A percentile compares a stretch with the other conserved stretches of the same genome.
Evolutionary conservation across 805 yeast species (phyloP).

Genomic region (Monosporozyma unispora): DNA sequence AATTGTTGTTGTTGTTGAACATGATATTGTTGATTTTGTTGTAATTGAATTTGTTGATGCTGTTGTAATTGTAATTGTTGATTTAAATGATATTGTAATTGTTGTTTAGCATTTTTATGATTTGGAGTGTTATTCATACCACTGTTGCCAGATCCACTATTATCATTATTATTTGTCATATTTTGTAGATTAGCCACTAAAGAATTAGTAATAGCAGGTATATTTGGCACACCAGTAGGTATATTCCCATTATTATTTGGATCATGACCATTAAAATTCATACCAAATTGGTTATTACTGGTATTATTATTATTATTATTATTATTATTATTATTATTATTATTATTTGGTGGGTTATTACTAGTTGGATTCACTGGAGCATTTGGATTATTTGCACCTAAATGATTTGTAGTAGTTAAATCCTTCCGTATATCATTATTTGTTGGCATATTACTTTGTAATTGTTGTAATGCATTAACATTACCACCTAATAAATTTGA

Average conservation of each 20-base stretch:
- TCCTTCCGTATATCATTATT: background rate
- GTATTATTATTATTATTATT: too few species aligned
- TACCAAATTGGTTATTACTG: background rate
- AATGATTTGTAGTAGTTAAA: background rate
- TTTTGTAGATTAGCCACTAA: background rate
- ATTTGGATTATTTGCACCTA: background rate
- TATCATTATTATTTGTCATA: background rate
- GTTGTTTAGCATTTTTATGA: constrained; percentile 8
- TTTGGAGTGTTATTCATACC: background rate
- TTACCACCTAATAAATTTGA: constrained; percentile 1
- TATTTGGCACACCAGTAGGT: background rate
- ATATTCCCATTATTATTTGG: background rate
- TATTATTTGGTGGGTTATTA: background rate
- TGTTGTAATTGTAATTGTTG: constrained; percentile 16
- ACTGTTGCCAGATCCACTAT: background rate
- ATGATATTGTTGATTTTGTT: constrained; percentile 23
- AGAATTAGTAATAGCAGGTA: background rate
- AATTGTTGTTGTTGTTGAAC: constrained; percentile 16
- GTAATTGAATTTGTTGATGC: constrained; percentile 13
- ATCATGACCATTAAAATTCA: background rate
- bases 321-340: too few species aligned
- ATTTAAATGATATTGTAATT: constrained; percentile 12
- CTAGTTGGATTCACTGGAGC: background rate
- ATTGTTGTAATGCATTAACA: background rate
- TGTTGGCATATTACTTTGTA: background rate